Evolutionary conservation across 139 green algal species (phyloP).

Genomic region (Asterochloris sp.): DNA sequence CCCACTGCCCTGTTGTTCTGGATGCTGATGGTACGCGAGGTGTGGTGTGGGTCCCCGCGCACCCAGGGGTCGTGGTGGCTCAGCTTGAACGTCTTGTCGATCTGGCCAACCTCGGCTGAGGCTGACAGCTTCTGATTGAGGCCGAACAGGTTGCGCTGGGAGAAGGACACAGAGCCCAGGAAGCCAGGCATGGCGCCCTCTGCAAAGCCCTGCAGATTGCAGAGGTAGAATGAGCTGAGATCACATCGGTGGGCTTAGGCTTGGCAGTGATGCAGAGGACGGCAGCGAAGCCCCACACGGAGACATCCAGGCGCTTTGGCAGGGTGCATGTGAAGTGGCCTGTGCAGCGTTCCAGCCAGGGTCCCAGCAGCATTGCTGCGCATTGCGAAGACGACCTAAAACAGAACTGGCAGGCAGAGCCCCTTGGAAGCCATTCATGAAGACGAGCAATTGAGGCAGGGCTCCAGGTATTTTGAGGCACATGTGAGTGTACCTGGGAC

Average conservation of each 20-base stretch:
- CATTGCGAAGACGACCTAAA: too few relatives aligned
- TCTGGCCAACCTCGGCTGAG: constrained; percentile 70
- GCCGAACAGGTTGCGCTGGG: constrained; percentile 88
- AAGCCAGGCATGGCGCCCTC: constrained; percentile 77
- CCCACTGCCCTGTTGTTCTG: constrained; percentile 57
- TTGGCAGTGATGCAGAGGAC: too few relatives aligned
- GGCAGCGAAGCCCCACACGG: too few relatives aligned
- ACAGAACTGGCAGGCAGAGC: too few relatives aligned
- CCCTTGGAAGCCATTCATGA: background rate
- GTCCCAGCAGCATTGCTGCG: too few relatives aligned
- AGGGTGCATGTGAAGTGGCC: too few relatives aligned
- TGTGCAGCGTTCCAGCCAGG: too few relatives aligned
- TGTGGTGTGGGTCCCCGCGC: constrained; percentile 79
- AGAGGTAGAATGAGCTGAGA: background rate
- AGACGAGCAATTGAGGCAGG: too few relatives aligned
- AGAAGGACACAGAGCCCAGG: constrained; percentile 81
- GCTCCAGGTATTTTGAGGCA: background rate
- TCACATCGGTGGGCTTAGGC: too few relatives aligned
- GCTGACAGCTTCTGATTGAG: constrained; percentile 86
- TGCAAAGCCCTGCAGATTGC: constrained; percentile 22
- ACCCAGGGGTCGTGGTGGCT: constrained; percentile 94
- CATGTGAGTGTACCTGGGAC: constrained; percentile 19
- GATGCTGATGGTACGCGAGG: constrained; percentile 71
- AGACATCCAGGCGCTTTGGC: too few relatives aligned
- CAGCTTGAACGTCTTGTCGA: constrained; percentile 87